Evolutionary conservation across 1,284 basidiomycete genomes (phyloP).

Genomic region (Ustilago crameri): DNA sequence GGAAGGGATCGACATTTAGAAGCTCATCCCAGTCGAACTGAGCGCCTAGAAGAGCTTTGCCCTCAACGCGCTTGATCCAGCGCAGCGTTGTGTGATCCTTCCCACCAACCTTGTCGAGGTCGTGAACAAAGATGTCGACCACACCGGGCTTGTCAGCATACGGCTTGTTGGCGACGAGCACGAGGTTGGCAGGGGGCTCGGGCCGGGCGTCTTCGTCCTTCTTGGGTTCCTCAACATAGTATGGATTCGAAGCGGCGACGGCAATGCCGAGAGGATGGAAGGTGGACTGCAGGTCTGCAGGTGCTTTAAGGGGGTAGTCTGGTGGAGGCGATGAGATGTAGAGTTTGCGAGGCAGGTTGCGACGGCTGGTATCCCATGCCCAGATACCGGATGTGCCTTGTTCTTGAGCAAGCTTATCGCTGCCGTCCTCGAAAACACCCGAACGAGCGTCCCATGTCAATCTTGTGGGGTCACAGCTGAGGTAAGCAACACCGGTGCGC

Average conservation of each 20-base stretch:
- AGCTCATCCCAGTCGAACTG: constrained; percentile 15
- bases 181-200: constrained; percentile 34
- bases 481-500: constrained; percentile 47
- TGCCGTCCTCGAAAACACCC: constrained; percentile 38
- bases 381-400: constrained; percentile 44
- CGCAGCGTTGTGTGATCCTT: constrained; percentile 36
- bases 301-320: constrained; percentile 24
- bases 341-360: constrained; percentile 29
- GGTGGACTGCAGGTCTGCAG: constrained; percentile 24
- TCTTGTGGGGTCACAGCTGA: constrained; percentile 53
- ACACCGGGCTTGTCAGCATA: constrained; percentile 40
- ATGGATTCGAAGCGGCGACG: constrained; percentile 40
- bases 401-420: constrained; percentile 13
- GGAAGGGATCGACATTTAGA: constrained; percentile 43
- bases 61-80: constrained; percentile 49
- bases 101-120: constrained; percentile 39
- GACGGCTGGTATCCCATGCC: constrained; percentile 48
- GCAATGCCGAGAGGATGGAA: constrained; percentile 55
- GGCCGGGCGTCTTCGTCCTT: constrained; percentile 22
- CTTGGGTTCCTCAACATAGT: constrained; percentile 33
- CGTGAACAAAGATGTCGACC: constrained; percentile 54
- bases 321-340: constrained; percentile 46
- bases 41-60: constrained; percentile 9
- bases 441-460: constrained; percentile 52
- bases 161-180: constrained; percentile 54